Evolutionary conservation across 2,329 filamentous ascomycete species (phyloP), one percentile per base, ranked within the genome.

Genomic region (Penicillium digitatum): DNA sequence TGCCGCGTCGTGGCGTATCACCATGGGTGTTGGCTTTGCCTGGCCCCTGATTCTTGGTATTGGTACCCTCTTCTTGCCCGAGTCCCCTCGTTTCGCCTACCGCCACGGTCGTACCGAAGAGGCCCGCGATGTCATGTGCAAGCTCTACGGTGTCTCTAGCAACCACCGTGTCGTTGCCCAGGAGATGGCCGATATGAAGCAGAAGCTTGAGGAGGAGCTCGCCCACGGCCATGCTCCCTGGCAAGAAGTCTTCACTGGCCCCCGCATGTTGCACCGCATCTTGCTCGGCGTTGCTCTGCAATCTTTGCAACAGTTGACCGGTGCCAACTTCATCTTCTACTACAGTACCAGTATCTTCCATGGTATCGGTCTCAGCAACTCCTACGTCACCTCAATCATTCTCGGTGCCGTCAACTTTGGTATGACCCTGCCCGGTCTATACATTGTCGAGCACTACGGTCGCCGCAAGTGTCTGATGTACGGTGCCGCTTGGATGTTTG

Each of bases 371-470:
- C 79, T 90, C 44, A 70, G 79, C 1, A 86, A 90, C 69, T 82
- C 83, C 18, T 87, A 86, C 63, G 75, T 83, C 54, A 87, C 83
- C 0, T 84, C 87, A 66, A 83, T 89, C 67, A 88, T 89, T 56
- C 78, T 88, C 10, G 79, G 79, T 52, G 83, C 82, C 24, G 85
- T 90, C 65, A 90, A 90, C 68, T 85, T 90, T 31, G 78, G 75
- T 58, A 82, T 81, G 68, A 88, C 87, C 16, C 82, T 89, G 55
- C 81, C 80, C 44, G 87, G 86, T 54, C 77, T 90, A 5, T 90
- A 84, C 66, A 80, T 89, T 31, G 86, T 89, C 1, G 86, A 89
- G 69, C 82, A 81, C 62, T 87, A 80, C 57, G 87, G 87, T 42
- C 85, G 88, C 43, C 85, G 88, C 52, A 82, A 82, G 72, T 85